Base-by-base conservation (phyloP, 495 filamentous ascomycete genomes). In the Neurospora hispaniola region DNA sequence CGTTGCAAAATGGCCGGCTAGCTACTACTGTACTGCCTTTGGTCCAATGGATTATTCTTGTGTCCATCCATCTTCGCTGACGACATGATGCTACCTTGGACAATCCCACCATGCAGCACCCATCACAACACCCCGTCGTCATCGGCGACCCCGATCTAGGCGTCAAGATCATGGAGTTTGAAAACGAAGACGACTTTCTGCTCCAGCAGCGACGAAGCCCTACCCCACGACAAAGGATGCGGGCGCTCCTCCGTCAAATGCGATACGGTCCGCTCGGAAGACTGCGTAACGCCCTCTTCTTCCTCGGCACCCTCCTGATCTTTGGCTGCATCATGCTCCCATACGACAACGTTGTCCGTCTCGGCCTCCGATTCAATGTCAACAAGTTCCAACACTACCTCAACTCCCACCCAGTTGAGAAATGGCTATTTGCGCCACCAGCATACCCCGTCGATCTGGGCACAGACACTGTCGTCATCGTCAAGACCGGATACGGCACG, bases 401-500 rank as follows among this genome's bases (percentile, higher is more conserved):
- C 16, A 38, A 18, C 2, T 46, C 69, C 7, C 73, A 69, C n/a
- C 71, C 72, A 1, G 74, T 48, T 10, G 77, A 75, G 72, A 62
- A 35, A 0, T 79, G 75, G 78, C 75, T 76, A 14, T 78, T 69
- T 23, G 42, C 68, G 10, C 76, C 74, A 46, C 72, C 75, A 4
- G 16, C 40, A 38, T 74, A 73, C 31, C 74, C 77, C 0, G 68
- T 85, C 71, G 79, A 82, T 42, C 72, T 78, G 4, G 73, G 71
- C 31, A 75, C 77, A 46, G 84, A 86, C 44, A 74, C 82, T 6
- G 79, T 79, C 35, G 77, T 84, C 54, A 78, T 85, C 54, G 70
- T 86, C 23, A 86, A 86, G 74, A 85, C 84, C 4, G 84, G 84
- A 39, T 86, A 80, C 71, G 82, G 83, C 38, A 85, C 83, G 16